Conservation (phyloP, 805 yeast genomes). For the Cyberlindnera amylophila region DNA sequence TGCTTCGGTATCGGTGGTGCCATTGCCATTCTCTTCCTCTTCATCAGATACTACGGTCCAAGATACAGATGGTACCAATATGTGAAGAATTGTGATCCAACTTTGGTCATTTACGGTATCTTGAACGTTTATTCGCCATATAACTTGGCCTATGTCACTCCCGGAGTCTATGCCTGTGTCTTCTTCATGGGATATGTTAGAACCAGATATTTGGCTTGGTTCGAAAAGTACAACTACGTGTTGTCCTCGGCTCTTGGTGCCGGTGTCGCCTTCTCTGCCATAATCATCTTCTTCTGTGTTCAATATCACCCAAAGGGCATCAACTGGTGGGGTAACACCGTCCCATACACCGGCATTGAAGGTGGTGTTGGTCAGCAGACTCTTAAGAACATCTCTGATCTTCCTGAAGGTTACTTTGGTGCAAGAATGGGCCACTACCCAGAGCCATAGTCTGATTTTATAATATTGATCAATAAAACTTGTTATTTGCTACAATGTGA, state of each 20-base stretch:
- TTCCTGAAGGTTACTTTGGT: conserved; percentile 21
- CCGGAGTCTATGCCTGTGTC: conserved; percentile 30
- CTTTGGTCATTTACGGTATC: conserved; percentile 49
- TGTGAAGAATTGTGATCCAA: conserved; percentile 38
- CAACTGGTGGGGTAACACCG: conserved; percentile 68
- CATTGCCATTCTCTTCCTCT: conserved; percentile 30
- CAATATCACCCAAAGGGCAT: conserved; percentile 40
- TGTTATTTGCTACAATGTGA: too few species aligned
- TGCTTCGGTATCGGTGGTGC: conserved; percentile 57
- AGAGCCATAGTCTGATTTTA: background rate
- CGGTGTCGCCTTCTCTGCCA: conserved; percentile 58
- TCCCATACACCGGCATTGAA: conserved; percentile 35
- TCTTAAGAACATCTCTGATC: conserved; percentile 9
- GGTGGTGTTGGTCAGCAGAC: conserved; percentile 29
- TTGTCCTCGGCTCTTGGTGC: conserved; percentile 54
- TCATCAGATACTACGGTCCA: conserved; percentile 26
- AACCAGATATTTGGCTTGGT: conserved; percentile 46
- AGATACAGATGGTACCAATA: conserved; percentile 9
- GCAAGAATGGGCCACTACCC: conserved; percentile 20
- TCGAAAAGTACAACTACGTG: conserved; percentile 47
- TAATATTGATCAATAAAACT: too few species aligned
- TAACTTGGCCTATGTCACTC: conserved; percentile 37
- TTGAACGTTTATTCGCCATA: conserved; percentile 45
- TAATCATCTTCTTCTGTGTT: conserved; percentile 48
- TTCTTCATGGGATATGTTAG: conserved; percentile 42